phyloP scores from a whole-genome alignment of 148 eudicot genomes.

The Salicornia ramosissima region DNA sequence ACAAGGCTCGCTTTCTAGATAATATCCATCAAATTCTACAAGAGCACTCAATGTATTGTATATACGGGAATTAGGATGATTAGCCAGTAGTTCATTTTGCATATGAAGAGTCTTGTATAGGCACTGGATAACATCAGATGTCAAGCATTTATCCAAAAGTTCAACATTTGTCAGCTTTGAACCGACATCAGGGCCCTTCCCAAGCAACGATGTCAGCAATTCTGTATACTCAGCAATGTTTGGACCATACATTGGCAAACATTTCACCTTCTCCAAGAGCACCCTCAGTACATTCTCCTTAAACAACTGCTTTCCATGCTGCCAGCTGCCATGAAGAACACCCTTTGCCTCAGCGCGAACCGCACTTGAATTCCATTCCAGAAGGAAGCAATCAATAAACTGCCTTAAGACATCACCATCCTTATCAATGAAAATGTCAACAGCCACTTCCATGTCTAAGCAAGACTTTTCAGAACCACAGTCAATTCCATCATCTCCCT shows the following conservation, averaged over 20 bases:
- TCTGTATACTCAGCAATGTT: conserved; percentile 83
- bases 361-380: conserved; percentile 95
- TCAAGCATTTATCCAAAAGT: conserved; percentile 78
- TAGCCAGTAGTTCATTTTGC: conserved; percentile 94
- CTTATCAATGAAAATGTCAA: conserved; percentile 66
- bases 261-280: conserved; percentile 75
- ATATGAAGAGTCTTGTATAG: conserved; percentile 83
- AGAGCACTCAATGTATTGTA: conserved; percentile 94
- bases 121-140: conserved; percentile 80
- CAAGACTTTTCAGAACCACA: conserved; percentile 75
- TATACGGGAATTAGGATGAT: conserved; percentile 97
- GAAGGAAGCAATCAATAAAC: conserved; percentile 77
- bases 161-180: conserved; percentile 65
- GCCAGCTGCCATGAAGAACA: conserved; percentile 88
- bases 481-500: conserved; percentile 83
- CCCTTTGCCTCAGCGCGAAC: conserved; percentile 90
- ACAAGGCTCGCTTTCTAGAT: conserved; percentile 99
- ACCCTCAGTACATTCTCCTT: conserved; percentile 66
- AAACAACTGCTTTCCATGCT: conserved; percentile 78
- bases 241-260: conserved; percentile 92
- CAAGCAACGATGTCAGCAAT: conserved; percentile 67
- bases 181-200: conserved; percentile 65
- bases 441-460: conserved; percentile 84
- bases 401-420: conserved; percentile 67
- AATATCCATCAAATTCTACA: conserved; percentile 99